A percentile compares a stretch with the other conserved stretches of the same genome.
Evolutionary conservation across 345 rosid genomes (phyloP).

Genomic region (Brassica rapa): DNA sequence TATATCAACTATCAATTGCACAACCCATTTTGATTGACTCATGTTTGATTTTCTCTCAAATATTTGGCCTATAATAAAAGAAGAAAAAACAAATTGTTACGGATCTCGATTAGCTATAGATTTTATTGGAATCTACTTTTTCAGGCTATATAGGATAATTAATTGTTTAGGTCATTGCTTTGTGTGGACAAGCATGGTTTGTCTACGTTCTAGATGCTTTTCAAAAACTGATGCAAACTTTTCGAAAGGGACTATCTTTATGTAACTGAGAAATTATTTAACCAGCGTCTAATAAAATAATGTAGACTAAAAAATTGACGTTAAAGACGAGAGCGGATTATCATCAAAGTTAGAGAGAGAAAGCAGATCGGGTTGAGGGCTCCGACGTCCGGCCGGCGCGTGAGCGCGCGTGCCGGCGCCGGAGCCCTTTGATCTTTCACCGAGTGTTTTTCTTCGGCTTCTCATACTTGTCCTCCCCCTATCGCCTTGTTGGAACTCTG

Average conservation of each 20-base stretch:
- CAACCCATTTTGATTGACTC: not conserved
- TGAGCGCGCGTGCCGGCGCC: too few relatives aligned
- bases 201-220: constrained; percentile 40
- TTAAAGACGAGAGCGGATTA: constrained; percentile 3
- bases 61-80: not conserved
- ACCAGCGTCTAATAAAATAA: not conserved
- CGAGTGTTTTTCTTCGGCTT: too few relatives aligned
- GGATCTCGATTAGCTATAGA: constrained; percentile 28
- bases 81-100: not conserved
- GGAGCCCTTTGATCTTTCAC: too few relatives aligned
- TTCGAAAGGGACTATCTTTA: constrained; percentile 38
- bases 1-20: not conserved
- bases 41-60: not conserved
- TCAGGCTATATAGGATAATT: constrained; percentile 20
- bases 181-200: constrained; percentile 38
- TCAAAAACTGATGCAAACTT: constrained; percentile 34
- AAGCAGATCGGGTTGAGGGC: too few relatives aligned
- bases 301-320: constrained; percentile 16
- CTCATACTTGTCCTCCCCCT: too few relatives aligned
- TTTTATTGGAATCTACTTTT: constrained; percentile 27
- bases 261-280: constrained; percentile 15
- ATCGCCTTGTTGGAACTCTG: too few relatives aligned
- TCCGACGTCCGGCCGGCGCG: too few relatives aligned
- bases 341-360: too few relatives aligned
- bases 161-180: constrained; percentile 28